Percentiles rank a stretch among this genome's conserved stretches.
Conservation (phyloP, 2,329 filamentous ascomycete species). For the Coleophoma eucalyptorum region DNA sequence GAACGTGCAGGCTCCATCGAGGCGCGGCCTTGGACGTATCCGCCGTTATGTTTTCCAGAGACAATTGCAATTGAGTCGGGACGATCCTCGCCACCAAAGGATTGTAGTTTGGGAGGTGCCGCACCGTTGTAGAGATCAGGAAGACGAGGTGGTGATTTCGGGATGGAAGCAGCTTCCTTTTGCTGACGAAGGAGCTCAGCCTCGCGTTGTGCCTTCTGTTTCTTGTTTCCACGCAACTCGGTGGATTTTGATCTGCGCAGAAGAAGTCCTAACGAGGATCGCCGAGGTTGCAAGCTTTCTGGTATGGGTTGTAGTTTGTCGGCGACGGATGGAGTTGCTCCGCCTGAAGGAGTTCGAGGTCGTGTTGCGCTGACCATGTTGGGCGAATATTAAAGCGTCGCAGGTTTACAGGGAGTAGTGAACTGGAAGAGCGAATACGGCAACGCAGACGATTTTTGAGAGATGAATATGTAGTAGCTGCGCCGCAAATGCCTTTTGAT, state of each 20-base stretch:
- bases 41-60: constrained; percentile 41
- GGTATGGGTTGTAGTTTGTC: constrained; percentile 30
- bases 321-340: constrained; percentile 22
- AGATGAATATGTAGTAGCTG: not conserved
- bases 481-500: not conserved
- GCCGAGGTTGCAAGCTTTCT: constrained; percentile 32
- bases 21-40: constrained; percentile 34
- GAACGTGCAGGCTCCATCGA: constrained; percentile 49
- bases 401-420: constrained; percentile 3
- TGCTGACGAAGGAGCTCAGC: constrained; percentile 50
- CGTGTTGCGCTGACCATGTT: constrained; percentile 28
- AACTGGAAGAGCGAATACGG: not conserved
- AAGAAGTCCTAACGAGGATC: constrained; percentile 53
- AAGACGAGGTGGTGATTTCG: constrained; percentile 56
- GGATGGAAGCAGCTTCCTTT: constrained; percentile 49
- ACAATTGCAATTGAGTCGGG: constrained; percentile 60
- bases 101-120: constrained; percentile 21
- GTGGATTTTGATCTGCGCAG: constrained; percentile 66
- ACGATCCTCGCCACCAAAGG: constrained; percentile 56
- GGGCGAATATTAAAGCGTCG: constrained; percentile 1
- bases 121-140: constrained; percentile 40
- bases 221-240: constrained; percentile 59
- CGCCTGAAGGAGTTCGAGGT: constrained; percentile 31
- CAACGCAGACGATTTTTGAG: not conserved
- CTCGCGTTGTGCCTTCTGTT: constrained; percentile 40